These are phyloP conservation scores for Colletotrichum zoysiae DNA, from an alignment of 2,329 filamentous ascomycete genomes.

Conservation along the genomic window DNA sequence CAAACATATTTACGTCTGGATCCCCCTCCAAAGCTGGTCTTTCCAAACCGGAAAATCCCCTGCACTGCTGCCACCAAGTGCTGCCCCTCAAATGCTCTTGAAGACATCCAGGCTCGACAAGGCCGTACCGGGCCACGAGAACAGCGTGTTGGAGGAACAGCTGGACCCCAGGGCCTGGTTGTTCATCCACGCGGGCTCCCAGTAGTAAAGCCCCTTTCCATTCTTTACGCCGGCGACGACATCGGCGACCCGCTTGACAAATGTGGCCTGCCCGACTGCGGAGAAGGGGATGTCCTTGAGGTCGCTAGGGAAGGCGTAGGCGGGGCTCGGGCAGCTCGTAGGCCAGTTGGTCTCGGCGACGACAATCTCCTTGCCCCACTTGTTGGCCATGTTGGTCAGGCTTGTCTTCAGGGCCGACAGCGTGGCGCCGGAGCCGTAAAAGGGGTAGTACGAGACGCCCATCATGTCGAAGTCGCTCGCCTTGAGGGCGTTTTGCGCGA, in stretches of 20 bases:
- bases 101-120: constrained; percentile 70
- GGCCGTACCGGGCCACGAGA: constrained; percentile 65
- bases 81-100: constrained; percentile 55
- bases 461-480: constrained; percentile 76
- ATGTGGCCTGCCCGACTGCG: constrained; percentile 72
- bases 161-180: constrained; percentile 75
- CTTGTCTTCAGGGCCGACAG: constrained; percentile 67
- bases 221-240: constrained; percentile 65
- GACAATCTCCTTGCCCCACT: constrained; percentile 75
- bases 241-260: constrained; percentile 70
- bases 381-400: constrained; percentile 69
- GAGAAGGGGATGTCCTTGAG: constrained; percentile 71
- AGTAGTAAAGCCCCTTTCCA: constrained; percentile 76
- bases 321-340: constrained; percentile 69
- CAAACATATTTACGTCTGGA: not conserved
- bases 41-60: not conserved
- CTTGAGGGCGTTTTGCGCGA: constrained; percentile 63
- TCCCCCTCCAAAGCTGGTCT: not conserved
- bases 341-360: constrained; percentile 82
- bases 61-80: not conserved
- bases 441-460: constrained; percentile 81
- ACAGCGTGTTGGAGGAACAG: constrained; percentile 74
- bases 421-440: constrained; percentile 72
- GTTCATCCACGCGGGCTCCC: constrained; percentile 78
- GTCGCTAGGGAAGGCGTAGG: constrained; percentile 71